phyloP scores from a whole-genome alignment of 257 asterid genomes.

The Asclepias syriaca region DNA sequence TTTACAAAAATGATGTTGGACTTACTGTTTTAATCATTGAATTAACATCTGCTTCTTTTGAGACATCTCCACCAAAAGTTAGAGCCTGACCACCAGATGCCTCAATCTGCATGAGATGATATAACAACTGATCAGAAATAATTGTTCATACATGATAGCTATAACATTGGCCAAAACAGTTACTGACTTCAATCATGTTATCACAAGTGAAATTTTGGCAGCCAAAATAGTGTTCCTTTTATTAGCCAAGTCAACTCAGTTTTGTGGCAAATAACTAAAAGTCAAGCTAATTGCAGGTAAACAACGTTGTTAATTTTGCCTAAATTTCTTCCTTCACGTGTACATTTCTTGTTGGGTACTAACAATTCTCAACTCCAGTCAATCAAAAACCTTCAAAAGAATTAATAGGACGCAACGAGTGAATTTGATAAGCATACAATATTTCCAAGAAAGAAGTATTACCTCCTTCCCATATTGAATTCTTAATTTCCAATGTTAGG shows the following conservation, averaged over 20 bases:
- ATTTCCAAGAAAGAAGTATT: background rate
- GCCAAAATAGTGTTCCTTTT: background rate
- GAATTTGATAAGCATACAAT: background rate
- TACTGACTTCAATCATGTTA: background rate
- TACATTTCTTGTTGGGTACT: background rate
- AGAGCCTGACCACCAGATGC: conserved; percentile 83
- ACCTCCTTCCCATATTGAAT: background rate
- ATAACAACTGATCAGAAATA: background rate
- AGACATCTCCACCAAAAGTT: conserved; percentile 89
- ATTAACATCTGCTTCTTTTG: conserved; percentile 88
- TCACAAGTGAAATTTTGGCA: background rate
- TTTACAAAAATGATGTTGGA: conserved; percentile 2
- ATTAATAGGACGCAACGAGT: background rate
- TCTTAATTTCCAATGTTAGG: background rate
- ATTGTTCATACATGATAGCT: background rate
- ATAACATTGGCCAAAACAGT: background rate
- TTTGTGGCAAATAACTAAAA: background rate
- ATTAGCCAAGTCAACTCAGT: background rate
- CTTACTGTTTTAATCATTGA: conserved; percentile 89
- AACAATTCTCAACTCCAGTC: background rate
- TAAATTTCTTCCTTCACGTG: background rate
- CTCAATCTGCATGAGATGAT: conserved; percentile 60
- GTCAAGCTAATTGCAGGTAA: background rate
- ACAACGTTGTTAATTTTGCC: background rate
- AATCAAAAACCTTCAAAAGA: background rate